A percentile compares a stretch with the other conserved stretches of the same genome.
Conservation (phyloP, 768 basidiomycete genomes). For the Boletus barrowsii region DNA sequence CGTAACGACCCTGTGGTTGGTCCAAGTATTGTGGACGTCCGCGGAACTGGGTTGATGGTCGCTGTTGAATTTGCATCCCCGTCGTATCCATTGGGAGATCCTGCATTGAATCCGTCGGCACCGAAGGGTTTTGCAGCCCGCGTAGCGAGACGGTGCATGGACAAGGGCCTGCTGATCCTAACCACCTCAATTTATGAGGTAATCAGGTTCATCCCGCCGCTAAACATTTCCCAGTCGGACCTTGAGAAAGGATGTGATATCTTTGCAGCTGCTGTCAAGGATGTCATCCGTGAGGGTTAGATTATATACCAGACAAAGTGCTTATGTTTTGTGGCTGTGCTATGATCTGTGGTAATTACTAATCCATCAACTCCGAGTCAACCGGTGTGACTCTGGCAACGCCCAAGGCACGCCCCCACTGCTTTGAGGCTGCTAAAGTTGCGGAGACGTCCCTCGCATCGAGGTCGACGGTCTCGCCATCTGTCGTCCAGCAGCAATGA, state of each 20-base stretch:
- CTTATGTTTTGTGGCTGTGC: not conserved
- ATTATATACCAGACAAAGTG: too few relatives aligned
- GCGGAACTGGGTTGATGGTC: conserved; percentile 88
- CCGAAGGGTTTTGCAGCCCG: conserved; percentile 61
- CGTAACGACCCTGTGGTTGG: conserved; percentile 49
- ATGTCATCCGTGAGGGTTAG: conserved; percentile 51
- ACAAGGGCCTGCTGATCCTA: conserved; percentile 81
- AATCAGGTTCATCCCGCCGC: conserved; percentile 88
- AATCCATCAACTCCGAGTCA: not conserved
- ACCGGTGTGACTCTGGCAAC: not conserved
- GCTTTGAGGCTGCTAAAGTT: conserved; percentile 5
- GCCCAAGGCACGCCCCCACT: not conserved
- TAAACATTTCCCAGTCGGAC: conserved; percentile 77
- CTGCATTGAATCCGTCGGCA: conserved; percentile 34
- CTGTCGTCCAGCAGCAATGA: conserved; percentile 14
- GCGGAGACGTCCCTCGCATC: conserved; percentile 9
- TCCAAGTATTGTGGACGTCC: conserved; percentile 75
- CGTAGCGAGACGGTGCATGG: conserved; percentile 76
- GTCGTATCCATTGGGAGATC: conserved; percentile 49
- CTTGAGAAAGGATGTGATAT: conserved; percentile 64
- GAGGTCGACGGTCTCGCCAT: conserved; percentile 3
- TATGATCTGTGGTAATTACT: not conserved
- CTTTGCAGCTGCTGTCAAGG: conserved; percentile 67
- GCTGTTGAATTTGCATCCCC: conserved; percentile 76
- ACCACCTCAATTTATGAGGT: conserved; percentile 90